Conservation (phyloP, 2,329 filamentous ascomycete genomes). For the Drechslerella coelobrocha region DNA sequence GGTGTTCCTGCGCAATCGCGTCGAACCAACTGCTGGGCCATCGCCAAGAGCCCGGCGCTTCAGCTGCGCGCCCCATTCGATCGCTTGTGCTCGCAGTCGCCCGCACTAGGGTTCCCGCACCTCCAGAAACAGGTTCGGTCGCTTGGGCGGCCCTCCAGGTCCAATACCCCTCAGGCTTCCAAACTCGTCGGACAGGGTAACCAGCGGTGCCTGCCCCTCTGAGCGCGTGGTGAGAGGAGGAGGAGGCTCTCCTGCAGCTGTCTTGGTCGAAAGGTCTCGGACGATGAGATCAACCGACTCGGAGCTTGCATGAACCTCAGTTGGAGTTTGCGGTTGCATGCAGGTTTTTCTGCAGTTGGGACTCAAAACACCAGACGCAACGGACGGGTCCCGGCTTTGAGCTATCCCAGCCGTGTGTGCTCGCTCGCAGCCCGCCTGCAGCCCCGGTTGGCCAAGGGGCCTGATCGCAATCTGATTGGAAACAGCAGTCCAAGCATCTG, state of each 20-base stretch:
- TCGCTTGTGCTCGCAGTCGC: conserved; percentile 20
- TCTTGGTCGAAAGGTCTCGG: neutral
- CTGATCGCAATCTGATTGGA: conserved; percentile 26
- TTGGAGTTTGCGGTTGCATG: neutral
- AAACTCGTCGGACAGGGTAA: conserved; percentile 1
- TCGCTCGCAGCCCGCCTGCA: conserved; percentile 23
- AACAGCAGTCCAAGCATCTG: conserved; percentile 23
- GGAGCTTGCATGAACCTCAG: neutral
- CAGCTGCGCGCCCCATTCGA: conserved; percentile 45
- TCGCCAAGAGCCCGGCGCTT: conserved; percentile 34
- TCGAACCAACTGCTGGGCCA: conserved; percentile 28
- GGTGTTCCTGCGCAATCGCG: conserved; percentile 29
- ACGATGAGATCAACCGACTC: neutral
- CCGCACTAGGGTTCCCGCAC: conserved; percentile 43
- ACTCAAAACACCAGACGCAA: neutral
- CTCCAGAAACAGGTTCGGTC: conserved; percentile 25
- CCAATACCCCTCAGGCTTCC: conserved; percentile 26
- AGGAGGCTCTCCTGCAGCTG: neutral
- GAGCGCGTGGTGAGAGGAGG: neutral
- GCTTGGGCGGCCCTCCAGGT: conserved; percentile 26
- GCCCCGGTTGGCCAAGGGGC: conserved; percentile 32
- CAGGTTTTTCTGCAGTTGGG: neutral
- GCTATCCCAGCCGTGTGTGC: neutral
- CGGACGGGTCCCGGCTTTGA: no score
- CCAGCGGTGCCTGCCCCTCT: neutral